Base-by-base conservation (phyloP, 1,139 yeast species). In the Taphrina communis region DNA sequence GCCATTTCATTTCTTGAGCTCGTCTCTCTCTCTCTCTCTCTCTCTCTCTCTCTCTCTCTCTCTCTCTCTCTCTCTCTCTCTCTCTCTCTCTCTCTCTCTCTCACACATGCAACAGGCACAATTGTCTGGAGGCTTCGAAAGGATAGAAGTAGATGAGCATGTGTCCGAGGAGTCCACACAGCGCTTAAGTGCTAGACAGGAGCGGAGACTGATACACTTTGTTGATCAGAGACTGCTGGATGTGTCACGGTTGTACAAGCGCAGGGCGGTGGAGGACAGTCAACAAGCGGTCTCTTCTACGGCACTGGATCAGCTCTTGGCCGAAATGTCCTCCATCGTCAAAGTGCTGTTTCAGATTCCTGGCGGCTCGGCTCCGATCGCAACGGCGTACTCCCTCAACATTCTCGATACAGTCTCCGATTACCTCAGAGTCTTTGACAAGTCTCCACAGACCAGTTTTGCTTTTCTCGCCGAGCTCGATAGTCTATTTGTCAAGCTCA, bases 241-340 rank as follows among this genome's bases (percentile, higher is more conserved):
- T 25, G 81, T 90, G 1, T 92, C 88, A 73, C 79, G 95, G 60
- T 82, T 80, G 71, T 89, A 85, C 74, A 86, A 90, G 41, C 89
- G 87, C 75, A 82, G 86, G 65, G 73, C 74, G 21, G 68, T 35
- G 17, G 72, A 46, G 60, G 72, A 70, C 17, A 69, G 70, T 50
- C 80, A 79, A 59, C 77, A 78, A 50, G 74, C 81, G 0, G 76
- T 87, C 60, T 35, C 66, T 21, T 9, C 51, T 9, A 21, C 25
- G 12, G 58, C 57, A 7, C 50, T 61, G 12, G 73, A 73, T 5
- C 80, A 82, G 19, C 76, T 88, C 41, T 72, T 86, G 14, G 71
- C 71, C 1, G 88, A 86, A 51, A 74, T 88, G 51, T 78, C 81
- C 53, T 77, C 80, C 6, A 74, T 87, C 1, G 74, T 86, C 14